Base-by-base conservation (phyloP, 1,284 basidiomycete species). In the Cryptococcus amylolentus region DNA sequence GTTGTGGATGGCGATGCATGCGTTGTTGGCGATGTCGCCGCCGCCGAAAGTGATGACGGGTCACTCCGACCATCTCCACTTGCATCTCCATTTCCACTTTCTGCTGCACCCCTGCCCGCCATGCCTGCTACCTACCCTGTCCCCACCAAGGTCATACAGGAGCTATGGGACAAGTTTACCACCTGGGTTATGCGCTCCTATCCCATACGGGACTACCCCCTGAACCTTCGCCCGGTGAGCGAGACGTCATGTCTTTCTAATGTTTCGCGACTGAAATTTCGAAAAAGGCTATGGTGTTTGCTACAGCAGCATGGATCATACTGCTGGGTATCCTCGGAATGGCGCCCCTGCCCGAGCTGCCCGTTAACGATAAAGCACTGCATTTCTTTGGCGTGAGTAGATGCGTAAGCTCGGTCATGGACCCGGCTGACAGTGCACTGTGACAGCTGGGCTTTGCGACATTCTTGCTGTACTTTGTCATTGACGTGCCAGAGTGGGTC, bases 311-410 rank as follows among this genome's bases (percentile, higher is more conserved):
- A n/a, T 78, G 76, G 76, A 52, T 75, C 37, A 49, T 77, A 23
- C 51, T 78, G 9, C 62, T 78, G 26, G 74, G 70, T 44, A 59
- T 76, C 12, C 58, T 77, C 9, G 76, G 75, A 9, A 69, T 78
- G 58, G 74, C 73, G 1, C 76, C 74, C 0, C 47, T 77, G 14
- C 72, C 73, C 1, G 59, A 60, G 10, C 47, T 78, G 23, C 72
- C 76, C 4, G 56, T 77, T 44, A 76, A 78, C 56, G 76, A 78
- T 60, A 78, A 77, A 56, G 70, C 73, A 20, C 58, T 77, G 49
- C 76, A 77, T 57, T 78, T 78, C 64, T 71, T 75, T 52, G 76
- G 76, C 28, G 70, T 76, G 49, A 59, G 72, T 63, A 18, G 16
- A 48, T 38, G 20, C 20, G 43, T 45, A 31, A 26, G n/a, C 38